Evolutionary conservation across 805 yeast genomes (phyloP).

Genomic region (Torulaspora quercuum): DNA sequence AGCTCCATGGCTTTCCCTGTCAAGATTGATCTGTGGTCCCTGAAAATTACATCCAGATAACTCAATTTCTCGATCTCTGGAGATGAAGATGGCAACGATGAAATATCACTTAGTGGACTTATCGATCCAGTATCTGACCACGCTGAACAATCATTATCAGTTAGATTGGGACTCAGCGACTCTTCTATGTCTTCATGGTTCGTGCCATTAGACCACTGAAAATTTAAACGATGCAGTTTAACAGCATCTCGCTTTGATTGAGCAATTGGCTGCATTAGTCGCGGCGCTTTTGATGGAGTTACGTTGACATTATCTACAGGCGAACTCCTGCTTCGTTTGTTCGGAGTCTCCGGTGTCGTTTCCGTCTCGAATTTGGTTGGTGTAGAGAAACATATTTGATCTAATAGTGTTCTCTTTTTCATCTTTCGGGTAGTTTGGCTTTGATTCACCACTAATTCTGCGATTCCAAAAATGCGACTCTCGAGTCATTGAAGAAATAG

Average conservation of each 20-base stretch:
- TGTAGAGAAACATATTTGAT: slow-evolving; percentile 8
- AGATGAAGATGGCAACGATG: slow-evolving; percentile 19
- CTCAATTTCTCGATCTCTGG: slow-evolving; percentile 18
- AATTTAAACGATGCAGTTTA: not conserved
- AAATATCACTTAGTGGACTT: slow-evolving; percentile 27
- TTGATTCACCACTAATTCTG: too few species aligned
- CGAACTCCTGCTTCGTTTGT: slow-evolving; percentile 7
- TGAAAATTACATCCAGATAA: slow-evolving; percentile 15
- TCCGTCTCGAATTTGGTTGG: slow-evolving; percentile 10
- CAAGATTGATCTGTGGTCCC: slow-evolving; percentile 2
- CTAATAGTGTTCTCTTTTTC: slow-evolving; percentile 1
- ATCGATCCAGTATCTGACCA: slow-evolving; percentile 22
- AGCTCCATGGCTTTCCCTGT: slow-evolving; percentile 19
- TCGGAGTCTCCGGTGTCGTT: slow-evolving; percentile 12
- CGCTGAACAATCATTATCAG: slow-evolving; percentile 14
- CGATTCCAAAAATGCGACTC: too few species aligned
- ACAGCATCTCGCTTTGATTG: slow-evolving; percentile 3
- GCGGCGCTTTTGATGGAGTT: slow-evolving; percentile 12
- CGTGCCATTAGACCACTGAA: not conserved
- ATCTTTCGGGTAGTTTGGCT: too few species aligned
- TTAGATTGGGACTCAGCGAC: slow-evolving; percentile 1
- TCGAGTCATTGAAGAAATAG: not conserved
- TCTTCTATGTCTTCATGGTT: slow-evolving; percentile 4
- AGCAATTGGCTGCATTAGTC: slow-evolving; percentile 6
- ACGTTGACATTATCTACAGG: not conserved